Evolutionary conservation across 768 basidiomycete genomes (phyloP), one percentile per base, ranked within the genome.

Genomic region (Boletus insuetus): DNA sequence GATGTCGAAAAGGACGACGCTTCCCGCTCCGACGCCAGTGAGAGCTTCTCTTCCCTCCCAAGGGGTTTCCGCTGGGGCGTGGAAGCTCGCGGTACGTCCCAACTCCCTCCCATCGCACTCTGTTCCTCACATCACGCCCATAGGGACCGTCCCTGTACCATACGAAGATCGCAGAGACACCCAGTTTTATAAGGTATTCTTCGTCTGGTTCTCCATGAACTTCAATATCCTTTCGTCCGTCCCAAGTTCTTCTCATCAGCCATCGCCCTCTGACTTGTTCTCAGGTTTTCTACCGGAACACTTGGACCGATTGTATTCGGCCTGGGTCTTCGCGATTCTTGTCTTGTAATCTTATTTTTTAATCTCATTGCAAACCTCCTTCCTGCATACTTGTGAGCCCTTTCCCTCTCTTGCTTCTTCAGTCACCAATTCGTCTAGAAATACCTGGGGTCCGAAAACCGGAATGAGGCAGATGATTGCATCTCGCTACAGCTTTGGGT

Each of bases 391-490:
- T 76, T 87, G 83, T 83, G 61, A 59, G 82, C 46, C 46, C 19
- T 22, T 24, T 50, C 40, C 19, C 41, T 19, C 44, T 29, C 31
- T 16, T 17, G 2, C 12, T 13, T 29, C 0, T 38, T 1, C 31
- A 10, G 3, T 1, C 13, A 17, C 56, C 32, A 3, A 70, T 20
- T 19, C 12, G 2, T 22, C 12, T 48, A 82, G 80, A 55, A 71
- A 82, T n/a, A 83, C 85, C 4, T 90, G 89, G 72, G 89, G 91
- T 12, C 89, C 91, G 0, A 85, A 84, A 66, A 74, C 88, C 1
- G 94, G 94, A 12, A 80, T 87, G 64, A 80, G 91, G 19, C 87
- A 93, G 62, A 91, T 94, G 89, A 82, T 90, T 22, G 80, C 83
- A 42, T 85, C 91, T 3, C 72, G 82, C 24, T 85, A 82, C 64